Evolutionary conservation across 345 rosid species (phyloP).

Genomic region (Microthlaspi erraticum): DNA sequence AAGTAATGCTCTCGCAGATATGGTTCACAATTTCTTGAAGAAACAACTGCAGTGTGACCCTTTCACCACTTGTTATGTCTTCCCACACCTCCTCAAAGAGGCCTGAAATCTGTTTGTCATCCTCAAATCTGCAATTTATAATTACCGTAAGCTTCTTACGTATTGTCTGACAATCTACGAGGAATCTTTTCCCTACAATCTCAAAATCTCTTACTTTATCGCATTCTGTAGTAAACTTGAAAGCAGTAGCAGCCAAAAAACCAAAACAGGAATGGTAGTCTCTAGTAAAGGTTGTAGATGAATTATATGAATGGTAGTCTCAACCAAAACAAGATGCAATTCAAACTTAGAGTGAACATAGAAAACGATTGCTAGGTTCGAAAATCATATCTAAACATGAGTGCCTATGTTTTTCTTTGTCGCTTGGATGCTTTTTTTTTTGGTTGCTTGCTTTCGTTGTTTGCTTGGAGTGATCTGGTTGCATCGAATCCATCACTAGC

Average conservation of each 20-base stretch:
- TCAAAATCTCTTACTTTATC: neutral
- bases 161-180: neutral
- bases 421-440: too few species aligned
- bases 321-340: too few species aligned
- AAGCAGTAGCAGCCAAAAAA: slow-evolving; percentile 12
- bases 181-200: neutral
- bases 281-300: slow-evolving; percentile 8
- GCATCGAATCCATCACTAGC: too few species aligned
- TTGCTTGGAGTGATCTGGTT: too few species aligned
- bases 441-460: too few species aligned
- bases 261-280: slow-evolving; percentile 3
- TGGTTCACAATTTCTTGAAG: slow-evolving; percentile 77
- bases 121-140: slow-evolving; percentile 76
- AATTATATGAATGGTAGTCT: neutral
- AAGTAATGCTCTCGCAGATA: slow-evolving; percentile 70
- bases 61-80: slow-evolving; percentile 88
- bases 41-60: slow-evolving; percentile 79
- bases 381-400: too few species aligned
- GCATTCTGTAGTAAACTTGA: slow-evolving; percentile 5
- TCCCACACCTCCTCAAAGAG: slow-evolving; percentile 98
- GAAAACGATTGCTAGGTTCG: too few species aligned
- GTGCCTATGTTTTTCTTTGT: too few species aligned
- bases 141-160: neutral
- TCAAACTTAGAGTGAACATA: too few species aligned
- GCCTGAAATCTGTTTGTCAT: slow-evolving; percentile 79